Evolutionary conservation across 108 stramenopile genomes (phyloP).

Genomic region (Nitzschia sp.): DNA sequence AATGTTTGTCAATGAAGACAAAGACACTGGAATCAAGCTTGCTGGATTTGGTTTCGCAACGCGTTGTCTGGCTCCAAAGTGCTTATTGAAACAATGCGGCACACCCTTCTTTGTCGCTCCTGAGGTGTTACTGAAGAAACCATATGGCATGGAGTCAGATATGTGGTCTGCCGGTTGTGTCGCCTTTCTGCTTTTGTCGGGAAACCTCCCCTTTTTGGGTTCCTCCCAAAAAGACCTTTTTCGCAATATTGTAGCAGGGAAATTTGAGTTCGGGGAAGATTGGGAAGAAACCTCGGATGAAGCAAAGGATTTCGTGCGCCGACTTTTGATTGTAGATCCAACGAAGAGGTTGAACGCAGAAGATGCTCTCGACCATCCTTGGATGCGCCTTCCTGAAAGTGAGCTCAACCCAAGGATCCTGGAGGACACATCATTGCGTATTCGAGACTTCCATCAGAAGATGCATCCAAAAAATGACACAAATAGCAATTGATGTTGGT

Average conservation of each 20-base stretch:
- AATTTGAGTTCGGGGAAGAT: conserved; percentile 53
- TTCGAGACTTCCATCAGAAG: conserved; percentile 75
- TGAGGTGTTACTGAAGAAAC: conserved; percentile 71
- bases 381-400: conserved; percentile 55
- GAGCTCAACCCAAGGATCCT: conserved; percentile 39
- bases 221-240: conserved; percentile 61
- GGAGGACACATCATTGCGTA: conserved; percentile 41
- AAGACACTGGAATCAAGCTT: conserved; percentile 70
- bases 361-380: conserved; percentile 64
- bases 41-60: conserved; percentile 88
- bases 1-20: conserved; percentile 61
- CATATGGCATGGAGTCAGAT: conserved; percentile 78
- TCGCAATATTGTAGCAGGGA: conserved; percentile 54
- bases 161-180: conserved; percentile 95
- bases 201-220: conserved; percentile 65
- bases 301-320: conserved; percentile 69
- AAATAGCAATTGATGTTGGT: conserved; percentile 8
- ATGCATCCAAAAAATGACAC: conserved; percentile 43
- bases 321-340: conserved; percentile 63
- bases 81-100: conserved; percentile 77
- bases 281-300: conserved; percentile 71
- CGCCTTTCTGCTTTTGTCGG: conserved; percentile 83
- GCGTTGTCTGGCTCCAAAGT: conserved; percentile 55
- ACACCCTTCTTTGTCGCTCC: conserved; percentile 92
- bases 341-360: conserved; percentile 52